Conservation (phyloP, 306 rosid species). For the Canavalia gladiata region DNA sequence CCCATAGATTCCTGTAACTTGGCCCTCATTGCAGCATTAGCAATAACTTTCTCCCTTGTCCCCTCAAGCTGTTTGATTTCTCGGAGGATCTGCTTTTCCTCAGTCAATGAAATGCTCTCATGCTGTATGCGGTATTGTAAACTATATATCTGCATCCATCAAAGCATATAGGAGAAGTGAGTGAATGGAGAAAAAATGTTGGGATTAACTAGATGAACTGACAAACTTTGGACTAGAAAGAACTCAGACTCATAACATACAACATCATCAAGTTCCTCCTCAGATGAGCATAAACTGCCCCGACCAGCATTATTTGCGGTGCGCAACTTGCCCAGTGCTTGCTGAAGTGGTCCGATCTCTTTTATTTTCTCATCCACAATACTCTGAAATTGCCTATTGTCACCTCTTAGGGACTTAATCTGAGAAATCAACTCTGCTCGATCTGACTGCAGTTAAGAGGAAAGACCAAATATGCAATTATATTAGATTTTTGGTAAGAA, state of each 20-base stretch:
- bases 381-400: conserved; percentile 69
- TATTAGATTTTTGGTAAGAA: conserved; percentile 1
- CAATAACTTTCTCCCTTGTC: conserved; percentile 87
- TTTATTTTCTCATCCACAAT: conserved; percentile 79
- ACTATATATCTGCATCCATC: conserved; percentile 74
- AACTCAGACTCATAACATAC: conserved; percentile 57
- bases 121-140: conserved; percentile 91
- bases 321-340: conserved; percentile 93
- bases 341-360: conserved; percentile 89
- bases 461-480: conserved; percentile 31
- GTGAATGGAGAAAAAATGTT: conserved; percentile 19
- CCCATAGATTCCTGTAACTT: conserved; percentile 88
- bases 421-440: conserved; percentile 81
- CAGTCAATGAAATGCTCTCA: conserved; percentile 89
- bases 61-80: conserved; percentile 96
- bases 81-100: conserved; percentile 90
- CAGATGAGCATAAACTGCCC: conserved; percentile 86
- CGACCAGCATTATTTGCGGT: conserved; percentile 69
- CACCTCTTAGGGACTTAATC: conserved; percentile 77
- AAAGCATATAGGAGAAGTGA: conserved; percentile 41
- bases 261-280: conserved; percentile 80
- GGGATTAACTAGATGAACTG: conserved; percentile 28
- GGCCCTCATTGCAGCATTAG: conserved; percentile 85
- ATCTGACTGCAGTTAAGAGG: conserved; percentile 62
- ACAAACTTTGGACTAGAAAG: conserved; percentile 37